Conservation (phyloP, 192 early-diverging fungal species). For the Backusella tarrabulga region DNA sequence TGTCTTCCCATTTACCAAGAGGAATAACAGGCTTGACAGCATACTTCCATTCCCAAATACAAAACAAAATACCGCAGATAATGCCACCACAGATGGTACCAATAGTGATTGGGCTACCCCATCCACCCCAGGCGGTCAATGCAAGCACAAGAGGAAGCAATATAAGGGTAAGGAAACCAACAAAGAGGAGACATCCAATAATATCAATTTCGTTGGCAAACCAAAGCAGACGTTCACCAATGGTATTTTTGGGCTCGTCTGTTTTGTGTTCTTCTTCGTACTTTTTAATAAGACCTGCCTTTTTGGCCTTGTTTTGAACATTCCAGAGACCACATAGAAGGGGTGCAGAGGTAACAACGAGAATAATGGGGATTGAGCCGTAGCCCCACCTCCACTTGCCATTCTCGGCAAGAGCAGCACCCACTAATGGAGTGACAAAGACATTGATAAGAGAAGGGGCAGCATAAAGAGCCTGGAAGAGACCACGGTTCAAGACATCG, state of each 20-base stretch:
- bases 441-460: constrained; percentile 20
- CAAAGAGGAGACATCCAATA: constrained; percentile 17
- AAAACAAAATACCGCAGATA: background rate
- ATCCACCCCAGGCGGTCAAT: constrained; percentile 12
- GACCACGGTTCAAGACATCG: constrained; percentile 15
- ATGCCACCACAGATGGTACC: constrained; percentile 21
- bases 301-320: constrained; percentile 12
- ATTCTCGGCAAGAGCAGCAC: background rate
- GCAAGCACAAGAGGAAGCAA: constrained; percentile 26
- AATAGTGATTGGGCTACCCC: constrained; percentile 16
- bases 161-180: constrained; percentile 16
- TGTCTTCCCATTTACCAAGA: constrained; percentile 8
- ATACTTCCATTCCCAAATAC: constrained; percentile 25
- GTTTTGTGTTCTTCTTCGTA: background rate
- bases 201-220: constrained; percentile 10
- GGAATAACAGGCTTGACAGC: constrained; percentile 19
- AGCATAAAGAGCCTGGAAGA: constrained; percentile 17
- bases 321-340: constrained; percentile 16
- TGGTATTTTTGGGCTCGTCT: background rate
- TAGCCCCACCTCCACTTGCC: constrained; percentile 25
- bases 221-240: background rate
- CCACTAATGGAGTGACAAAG: constrained; percentile 12
- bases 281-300: constrained; percentile 7
- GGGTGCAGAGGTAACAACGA: constrained; percentile 11
- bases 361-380: constrained; percentile 15